These are phyloP conservation scores for Candida anglica DNA, from an alignment of 805 yeast species.

Conservation along the genomic window DNA sequence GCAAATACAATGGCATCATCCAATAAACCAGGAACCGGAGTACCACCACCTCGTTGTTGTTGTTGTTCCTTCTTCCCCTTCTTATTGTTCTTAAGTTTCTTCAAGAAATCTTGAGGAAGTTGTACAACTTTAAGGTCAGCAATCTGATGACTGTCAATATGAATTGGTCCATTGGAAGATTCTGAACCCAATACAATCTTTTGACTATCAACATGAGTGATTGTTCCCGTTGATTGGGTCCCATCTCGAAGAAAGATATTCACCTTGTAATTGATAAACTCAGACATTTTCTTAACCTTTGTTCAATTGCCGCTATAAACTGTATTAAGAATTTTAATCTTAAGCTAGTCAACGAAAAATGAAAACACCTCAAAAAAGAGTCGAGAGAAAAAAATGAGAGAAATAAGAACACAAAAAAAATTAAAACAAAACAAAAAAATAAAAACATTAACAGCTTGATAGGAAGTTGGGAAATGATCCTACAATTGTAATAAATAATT, in stretches of 20 bases:
- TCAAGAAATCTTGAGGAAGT: slow-evolving; percentile 38
- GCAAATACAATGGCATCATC: slow-evolving; percentile 29
- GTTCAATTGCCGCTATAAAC: not conserved
- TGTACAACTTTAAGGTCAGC: slow-evolving; percentile 54
- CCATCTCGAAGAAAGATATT: slow-evolving; percentile 37
- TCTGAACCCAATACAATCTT: slow-evolving; percentile 17
- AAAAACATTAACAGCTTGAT: too few species aligned
- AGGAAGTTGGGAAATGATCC: too few species aligned
- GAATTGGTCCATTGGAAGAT: slow-evolving; percentile 12
- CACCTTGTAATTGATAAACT: slow-evolving; percentile 39
- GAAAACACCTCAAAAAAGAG: not conserved
- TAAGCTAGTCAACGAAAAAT: not conserved
- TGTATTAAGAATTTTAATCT: not conserved
- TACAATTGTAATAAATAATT: too few species aligned
- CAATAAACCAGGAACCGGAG: slow-evolving; percentile 2
- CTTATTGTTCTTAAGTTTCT: slow-evolving; percentile 13
- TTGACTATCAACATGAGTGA: slow-evolving; percentile 26
- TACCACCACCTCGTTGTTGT: slow-evolving; percentile 1
- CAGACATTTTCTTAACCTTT: slow-evolving; percentile 31
- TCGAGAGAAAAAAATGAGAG: not conserved
- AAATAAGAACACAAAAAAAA: not conserved
- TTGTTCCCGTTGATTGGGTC: slow-evolving; percentile 27
- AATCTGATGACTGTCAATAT: slow-evolving; percentile 31
- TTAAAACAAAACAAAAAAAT: too few species aligned
- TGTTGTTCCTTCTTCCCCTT: slow-evolving; percentile 10